Conservation (phyloP, 768 basidiomycete species). For the Lentinula boryana region DNA sequence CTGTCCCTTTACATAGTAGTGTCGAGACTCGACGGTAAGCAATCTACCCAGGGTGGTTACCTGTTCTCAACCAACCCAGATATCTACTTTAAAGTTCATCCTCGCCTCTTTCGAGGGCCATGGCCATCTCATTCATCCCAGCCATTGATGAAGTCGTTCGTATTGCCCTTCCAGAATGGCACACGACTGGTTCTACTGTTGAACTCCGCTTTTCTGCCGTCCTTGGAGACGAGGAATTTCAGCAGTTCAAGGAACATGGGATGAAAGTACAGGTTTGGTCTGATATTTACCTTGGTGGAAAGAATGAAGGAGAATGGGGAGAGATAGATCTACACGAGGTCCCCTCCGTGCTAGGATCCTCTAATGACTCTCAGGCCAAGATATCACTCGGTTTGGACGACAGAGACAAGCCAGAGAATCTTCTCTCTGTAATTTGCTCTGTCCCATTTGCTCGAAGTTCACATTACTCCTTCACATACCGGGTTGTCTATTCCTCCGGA, state of each 20-base stretch:
- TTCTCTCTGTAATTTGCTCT: conserved; percentile 9
- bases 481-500: conserved; percentile 37
- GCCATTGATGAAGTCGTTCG: conserved; percentile 26
- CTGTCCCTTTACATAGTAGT: background rate
- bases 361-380: conserved; percentile 1
- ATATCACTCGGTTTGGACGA: background rate
- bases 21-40: background rate
- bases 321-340: conserved; percentile 23
- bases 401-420: background rate
- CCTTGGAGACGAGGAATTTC: conserved; percentile 23
- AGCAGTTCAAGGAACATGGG: conserved; percentile 21
- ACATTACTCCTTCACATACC: conserved; percentile 43
- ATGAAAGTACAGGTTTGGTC: conserved; percentile 39
- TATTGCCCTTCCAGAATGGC: conserved; percentile 17
- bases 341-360: background rate
- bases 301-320: conserved; percentile 23
- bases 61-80: background rate
- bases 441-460: conserved; percentile 6
- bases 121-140: conserved; percentile 34
- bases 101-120: conserved; percentile 9
- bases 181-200: conserved; percentile 9
- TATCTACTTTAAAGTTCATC: background rate
- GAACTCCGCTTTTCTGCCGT: conserved; percentile 31
- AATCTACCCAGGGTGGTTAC: background rate
- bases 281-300: conserved; percentile 20